phyloP scores from a whole-genome alignment of 2,329 filamentous ascomycete genomes.

The Tolypocladium album region DNA sequence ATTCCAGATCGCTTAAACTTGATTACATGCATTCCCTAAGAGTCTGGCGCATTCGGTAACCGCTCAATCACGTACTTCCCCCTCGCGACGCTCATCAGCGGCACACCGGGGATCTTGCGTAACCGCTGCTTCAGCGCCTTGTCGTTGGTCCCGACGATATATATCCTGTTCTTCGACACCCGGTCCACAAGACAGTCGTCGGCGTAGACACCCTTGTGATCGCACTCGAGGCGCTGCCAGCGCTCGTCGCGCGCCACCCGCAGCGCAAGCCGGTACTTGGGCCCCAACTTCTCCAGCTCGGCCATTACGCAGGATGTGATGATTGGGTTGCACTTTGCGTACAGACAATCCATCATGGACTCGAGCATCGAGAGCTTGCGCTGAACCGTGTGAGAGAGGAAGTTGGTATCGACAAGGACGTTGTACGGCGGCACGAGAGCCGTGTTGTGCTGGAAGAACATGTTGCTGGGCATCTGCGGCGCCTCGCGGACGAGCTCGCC shows the following conservation, averaged over 20 bases:
- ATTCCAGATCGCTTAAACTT: background rate
- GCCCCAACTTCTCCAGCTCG: conserved; percentile 81
- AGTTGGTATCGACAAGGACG: conserved; percentile 80
- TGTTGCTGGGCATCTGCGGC: conserved; percentile 69
- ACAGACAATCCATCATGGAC: conserved; percentile 87
- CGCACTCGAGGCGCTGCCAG: conserved; percentile 77
- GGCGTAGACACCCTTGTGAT: conserved; percentile 74
- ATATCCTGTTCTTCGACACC: conserved; percentile 64
- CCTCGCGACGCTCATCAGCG: conserved; percentile 70
- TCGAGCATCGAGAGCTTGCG: conserved; percentile 81
- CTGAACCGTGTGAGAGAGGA: conserved; percentile 82
- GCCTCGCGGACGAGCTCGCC: conserved; percentile 64
- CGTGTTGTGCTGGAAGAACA: conserved; percentile 87
- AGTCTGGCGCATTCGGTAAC: conserved; percentile 70
- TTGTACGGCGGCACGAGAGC: conserved; percentile 59
- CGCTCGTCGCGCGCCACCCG: conserved; percentile 81
- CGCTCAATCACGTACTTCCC: conserved; percentile 94
- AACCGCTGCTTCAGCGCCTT: conserved; percentile 73
- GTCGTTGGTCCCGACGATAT: conserved; percentile 70
- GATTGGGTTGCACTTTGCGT: conserved; percentile 81
- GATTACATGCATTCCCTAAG: conserved; percentile 8
- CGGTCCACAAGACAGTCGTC: conserved; percentile 77
- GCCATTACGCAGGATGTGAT: conserved; percentile 72
- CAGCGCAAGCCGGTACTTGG: conserved; percentile 78
- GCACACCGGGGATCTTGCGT: conserved; percentile 59